Conservation (phyloP, 2,329 filamentous ascomycete species). For the Juglanconis juglandina region DNA sequence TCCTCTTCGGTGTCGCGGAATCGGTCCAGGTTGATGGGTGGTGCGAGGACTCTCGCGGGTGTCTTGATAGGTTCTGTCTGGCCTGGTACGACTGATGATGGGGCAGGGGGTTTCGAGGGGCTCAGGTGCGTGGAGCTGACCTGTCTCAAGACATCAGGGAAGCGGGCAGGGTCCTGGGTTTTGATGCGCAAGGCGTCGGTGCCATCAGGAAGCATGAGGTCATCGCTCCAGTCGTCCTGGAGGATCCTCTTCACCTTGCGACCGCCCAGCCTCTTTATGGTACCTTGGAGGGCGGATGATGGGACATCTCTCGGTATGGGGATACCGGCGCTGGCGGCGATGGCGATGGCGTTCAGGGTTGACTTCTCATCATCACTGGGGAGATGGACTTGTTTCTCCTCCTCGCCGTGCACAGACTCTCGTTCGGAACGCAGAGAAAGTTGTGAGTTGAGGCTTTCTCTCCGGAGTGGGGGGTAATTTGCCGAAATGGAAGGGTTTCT, state of each 20-base stretch:
- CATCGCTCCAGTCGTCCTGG: slow-evolving; percentile 78
- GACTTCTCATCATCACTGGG: slow-evolving; percentile 81
- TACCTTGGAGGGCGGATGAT: slow-evolving; percentile 82
- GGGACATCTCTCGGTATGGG: slow-evolving; percentile 85
- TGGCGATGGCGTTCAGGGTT: slow-evolving; percentile 79
- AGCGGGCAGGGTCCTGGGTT: slow-evolving; percentile 54
- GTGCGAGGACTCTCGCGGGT: slow-evolving; percentile 27
- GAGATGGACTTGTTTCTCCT: slow-evolving; percentile 84
- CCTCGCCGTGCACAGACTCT: slow-evolving; percentile 71
- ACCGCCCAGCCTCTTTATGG: slow-evolving; percentile 83
- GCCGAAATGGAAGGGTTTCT: slow-evolving; percentile 45
- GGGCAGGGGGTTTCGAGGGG: slow-evolving; percentile 39
- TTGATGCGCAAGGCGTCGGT: slow-evolving; percentile 64
- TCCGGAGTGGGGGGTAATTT: slow-evolving; percentile 49
- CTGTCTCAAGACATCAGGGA: slow-evolving; percentile 67
- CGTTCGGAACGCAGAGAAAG: slow-evolving; percentile 79
- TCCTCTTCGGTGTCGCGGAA: slow-evolving; percentile 62
- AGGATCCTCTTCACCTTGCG: slow-evolving; percentile 69
- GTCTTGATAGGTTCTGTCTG: slow-evolving; percentile 15
- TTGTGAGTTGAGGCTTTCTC: slow-evolving; percentile 79
- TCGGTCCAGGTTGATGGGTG: slow-evolving; percentile 57
- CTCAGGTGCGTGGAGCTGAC: slow-evolving; percentile 55
- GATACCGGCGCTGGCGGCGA: slow-evolving; percentile 84
- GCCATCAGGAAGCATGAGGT: slow-evolving; percentile 64
- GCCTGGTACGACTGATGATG: slow-evolving; percentile 18